A percentile compares a stretch with the other conserved stretches of the same genome.
Conservation (phyloP, 495 filamentous ascomycete genomes). For the Xylona heveae region DNA sequence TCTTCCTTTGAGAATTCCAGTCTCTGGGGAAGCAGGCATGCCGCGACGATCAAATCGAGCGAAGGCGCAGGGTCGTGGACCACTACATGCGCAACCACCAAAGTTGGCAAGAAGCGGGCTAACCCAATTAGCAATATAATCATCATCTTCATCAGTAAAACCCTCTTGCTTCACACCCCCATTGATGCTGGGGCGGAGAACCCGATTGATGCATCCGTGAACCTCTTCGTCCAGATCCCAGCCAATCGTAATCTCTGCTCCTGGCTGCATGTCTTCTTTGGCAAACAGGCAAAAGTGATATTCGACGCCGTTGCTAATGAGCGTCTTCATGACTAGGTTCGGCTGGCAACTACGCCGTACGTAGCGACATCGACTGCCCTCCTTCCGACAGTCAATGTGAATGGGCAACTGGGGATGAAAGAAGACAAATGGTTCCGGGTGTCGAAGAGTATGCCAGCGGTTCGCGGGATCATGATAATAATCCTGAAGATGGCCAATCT, state of each 20-base stretch:
- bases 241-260: slow-evolving; percentile 39
- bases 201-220: slow-evolving; percentile 15
- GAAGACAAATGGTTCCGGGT: slow-evolving; percentile 70
- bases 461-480: slow-evolving; percentile 55
- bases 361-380: slow-evolving; percentile 69
- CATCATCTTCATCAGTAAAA: slow-evolving; percentile 22
- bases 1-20: slow-evolving; percentile 12
- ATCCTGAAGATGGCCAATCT: slow-evolving; percentile 55
- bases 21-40: slow-evolving; percentile 23
- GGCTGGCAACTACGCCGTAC: slow-evolving; percentile 73
- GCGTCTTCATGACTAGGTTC: slow-evolving; percentile 63
- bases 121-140: slow-evolving; percentile 34
- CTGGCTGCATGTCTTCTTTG: slow-evolving; percentile 42
- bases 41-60: slow-evolving; percentile 51
- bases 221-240: slow-evolving; percentile 40
- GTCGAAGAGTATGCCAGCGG: slow-evolving; percentile 51
- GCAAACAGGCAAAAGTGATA: slow-evolving; percentile 83
- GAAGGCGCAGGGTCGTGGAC: slow-evolving; percentile 41
- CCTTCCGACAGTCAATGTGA: slow-evolving; percentile 73
- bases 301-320: slow-evolving; percentile 48
- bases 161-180: slow-evolving; percentile 25
- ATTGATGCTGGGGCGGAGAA: slow-evolving; percentile 13
- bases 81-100: slow-evolving; percentile 70
- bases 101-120: slow-evolving; percentile 60
- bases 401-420: slow-evolving; percentile 66